A percentile compares a stretch with the other conserved stretches of the same genome.
These are phyloP conservation scores for Kazachstania sp. DNA, from an alignment of 1,139 yeast genomes.

Conservation along the genomic window DNA sequence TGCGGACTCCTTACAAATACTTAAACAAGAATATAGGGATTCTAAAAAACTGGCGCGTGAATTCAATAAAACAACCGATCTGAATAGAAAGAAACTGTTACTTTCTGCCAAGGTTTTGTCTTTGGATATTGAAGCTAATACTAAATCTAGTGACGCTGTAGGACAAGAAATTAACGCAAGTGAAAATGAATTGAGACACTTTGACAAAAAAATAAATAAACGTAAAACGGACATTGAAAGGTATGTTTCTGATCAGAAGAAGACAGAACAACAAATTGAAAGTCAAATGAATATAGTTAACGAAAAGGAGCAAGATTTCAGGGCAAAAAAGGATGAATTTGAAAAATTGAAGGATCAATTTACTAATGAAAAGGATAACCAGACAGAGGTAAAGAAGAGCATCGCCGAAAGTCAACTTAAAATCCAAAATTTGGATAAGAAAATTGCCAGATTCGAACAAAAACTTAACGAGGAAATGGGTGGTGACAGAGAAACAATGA, in stretches of 20 bases:
- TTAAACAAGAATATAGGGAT: slow-evolving; percentile 30
- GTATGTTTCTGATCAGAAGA: slow-evolving; percentile 13
- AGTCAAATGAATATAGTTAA: slow-evolving; percentile 21
- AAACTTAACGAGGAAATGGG: slow-evolving; percentile 25
- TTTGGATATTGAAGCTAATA: slow-evolving; percentile 38
- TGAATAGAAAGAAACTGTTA: slow-evolving; percentile 38
- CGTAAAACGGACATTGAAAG: slow-evolving; percentile 23
- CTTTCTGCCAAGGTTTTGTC: slow-evolving; percentile 59
- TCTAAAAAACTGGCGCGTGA: slow-evolving; percentile 31
- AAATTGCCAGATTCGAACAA: slow-evolving; percentile 36
- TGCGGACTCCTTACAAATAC: slow-evolving; percentile 21
- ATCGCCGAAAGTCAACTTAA: slow-evolving; percentile 29
- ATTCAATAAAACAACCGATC: slow-evolving; percentile 29
- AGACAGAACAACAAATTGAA: slow-evolving; percentile 19
- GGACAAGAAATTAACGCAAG: slow-evolving; percentile 21
- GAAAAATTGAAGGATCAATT: slow-evolving; percentile 15
- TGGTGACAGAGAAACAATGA: slow-evolving; percentile 25
- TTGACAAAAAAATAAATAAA: slow-evolving; percentile 15
- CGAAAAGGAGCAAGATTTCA: slow-evolving; percentile 19
- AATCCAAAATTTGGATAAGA: slow-evolving; percentile 33
- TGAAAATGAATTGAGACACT: slow-evolving; percentile 22
- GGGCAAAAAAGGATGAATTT: slow-evolving; percentile 21
- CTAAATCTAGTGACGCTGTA: slow-evolving; percentile 20
- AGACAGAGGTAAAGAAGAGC: slow-evolving; percentile 27
- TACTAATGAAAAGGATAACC: slow-evolving; percentile 21